phyloP scores from a whole-genome alignment of 768 basidiomycete genomes.

The Leccinum disarticulatum region DNA sequence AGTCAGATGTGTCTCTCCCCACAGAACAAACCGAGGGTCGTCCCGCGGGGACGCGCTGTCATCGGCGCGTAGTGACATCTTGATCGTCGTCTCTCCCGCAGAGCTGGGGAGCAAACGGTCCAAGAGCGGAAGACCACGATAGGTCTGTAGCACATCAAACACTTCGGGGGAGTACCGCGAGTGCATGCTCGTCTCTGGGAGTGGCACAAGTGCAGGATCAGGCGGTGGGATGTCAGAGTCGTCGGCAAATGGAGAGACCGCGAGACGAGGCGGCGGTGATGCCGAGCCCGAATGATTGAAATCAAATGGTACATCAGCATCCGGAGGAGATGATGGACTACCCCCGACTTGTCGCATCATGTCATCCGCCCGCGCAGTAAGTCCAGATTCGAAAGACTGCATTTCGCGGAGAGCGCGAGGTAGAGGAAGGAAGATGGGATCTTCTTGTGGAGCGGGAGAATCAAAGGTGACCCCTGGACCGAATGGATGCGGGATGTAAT shows the following conservation, averaged over 20 bases:
- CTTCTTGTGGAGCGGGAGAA: slow-evolving; percentile 49
- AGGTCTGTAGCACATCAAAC: slow-evolving; percentile 81
- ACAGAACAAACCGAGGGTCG: slow-evolving; percentile 90
- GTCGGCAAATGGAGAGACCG: slow-evolving; percentile 28
- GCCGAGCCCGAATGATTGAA: slow-evolving; percentile 8
- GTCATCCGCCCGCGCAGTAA: slow-evolving; percentile 65
- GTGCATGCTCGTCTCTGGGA: slow-evolving; percentile 50
- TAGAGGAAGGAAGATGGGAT: slow-evolving; percentile 42
- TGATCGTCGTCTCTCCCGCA: slow-evolving; percentile 66
- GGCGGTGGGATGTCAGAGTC: slow-evolving; percentile 28
- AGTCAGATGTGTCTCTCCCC: slow-evolving; percentile 60
- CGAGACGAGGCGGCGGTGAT: slow-evolving; percentile 22
- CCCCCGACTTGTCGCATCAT: slow-evolving; percentile 22
- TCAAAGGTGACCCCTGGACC: slow-evolving; percentile 64
- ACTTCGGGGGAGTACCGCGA: slow-evolving; percentile 72
- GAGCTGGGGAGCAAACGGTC: slow-evolving; percentile 61
- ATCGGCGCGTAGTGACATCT: slow-evolving; percentile 64
- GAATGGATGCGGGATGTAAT: slow-evolving; percentile 54
- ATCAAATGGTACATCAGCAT: not conserved
- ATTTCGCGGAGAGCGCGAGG: slow-evolving; percentile 72
- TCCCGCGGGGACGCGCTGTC: slow-evolving; percentile 74
- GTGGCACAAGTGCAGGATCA: slow-evolving; percentile 34
- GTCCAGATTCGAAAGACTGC: slow-evolving; percentile 83
- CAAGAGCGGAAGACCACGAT: slow-evolving; percentile 70
- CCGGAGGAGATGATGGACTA: slow-evolving; percentile 10